Evolutionary conservation across 1,284 basidiomycete genomes (phyloP).

Genomic region (Tilletia horrida): DNA sequence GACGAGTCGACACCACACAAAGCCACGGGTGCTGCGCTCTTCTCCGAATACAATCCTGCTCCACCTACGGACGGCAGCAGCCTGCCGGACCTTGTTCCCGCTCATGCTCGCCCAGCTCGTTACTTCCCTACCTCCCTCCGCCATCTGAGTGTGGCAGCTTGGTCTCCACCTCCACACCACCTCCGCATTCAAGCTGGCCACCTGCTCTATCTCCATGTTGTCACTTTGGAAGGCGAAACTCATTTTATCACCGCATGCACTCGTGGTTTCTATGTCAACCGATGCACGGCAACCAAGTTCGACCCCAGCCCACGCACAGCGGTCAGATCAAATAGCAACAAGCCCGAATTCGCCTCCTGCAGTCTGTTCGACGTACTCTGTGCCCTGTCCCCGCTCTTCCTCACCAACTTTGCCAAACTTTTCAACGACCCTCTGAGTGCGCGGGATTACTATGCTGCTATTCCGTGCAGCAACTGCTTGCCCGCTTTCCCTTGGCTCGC

Average conservation of each 20-base stretch:
- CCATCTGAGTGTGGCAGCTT: constrained; percentile 60
- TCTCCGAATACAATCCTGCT: constrained; percentile 57
- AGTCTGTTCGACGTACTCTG: constrained; percentile 61
- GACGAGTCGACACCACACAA: constrained; percentile 17
- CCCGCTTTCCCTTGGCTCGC: constrained; percentile 62
- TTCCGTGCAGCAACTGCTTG: constrained; percentile 60
- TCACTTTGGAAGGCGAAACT: constrained; percentile 62
- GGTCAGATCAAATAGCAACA: neutral
- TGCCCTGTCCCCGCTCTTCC: constrained; percentile 56
- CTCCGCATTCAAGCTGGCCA: constrained; percentile 60
- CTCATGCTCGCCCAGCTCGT: constrained; percentile 40
- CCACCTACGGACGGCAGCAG: constrained; percentile 38
- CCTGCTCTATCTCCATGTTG: constrained; percentile 61
- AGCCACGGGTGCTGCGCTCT: constrained; percentile 30
- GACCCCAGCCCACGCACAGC: constrained; percentile 40
- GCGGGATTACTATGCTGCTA: constrained; percentile 55
- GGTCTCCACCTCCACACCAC: constrained; percentile 63
- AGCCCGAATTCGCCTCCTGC: constrained; percentile 53
- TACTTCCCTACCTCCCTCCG: constrained; percentile 56
- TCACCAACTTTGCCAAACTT: constrained; percentile 50
- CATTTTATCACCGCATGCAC: constrained; percentile 60
- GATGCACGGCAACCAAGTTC: constrained; percentile 54
- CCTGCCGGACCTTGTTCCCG: constrained; percentile 54
- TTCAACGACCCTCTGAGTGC: constrained; percentile 52
- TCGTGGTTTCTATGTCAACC: constrained; percentile 62